Conservation (phyloP, 305 asterid species). For the Coffea humblotiana region DNA sequence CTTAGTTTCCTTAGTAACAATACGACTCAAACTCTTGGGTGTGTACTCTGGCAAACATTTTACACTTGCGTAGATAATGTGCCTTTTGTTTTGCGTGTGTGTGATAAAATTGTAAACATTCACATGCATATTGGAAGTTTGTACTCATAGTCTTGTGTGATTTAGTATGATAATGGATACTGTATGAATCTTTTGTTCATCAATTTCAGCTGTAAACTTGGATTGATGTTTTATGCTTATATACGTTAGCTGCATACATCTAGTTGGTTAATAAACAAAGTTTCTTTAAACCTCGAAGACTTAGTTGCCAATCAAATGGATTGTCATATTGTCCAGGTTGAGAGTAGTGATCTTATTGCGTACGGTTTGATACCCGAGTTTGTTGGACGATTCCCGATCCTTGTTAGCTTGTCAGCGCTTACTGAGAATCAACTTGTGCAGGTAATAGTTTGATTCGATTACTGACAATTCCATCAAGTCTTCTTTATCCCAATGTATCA, state of each 20-base stretch:
- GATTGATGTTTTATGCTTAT: not conserved
- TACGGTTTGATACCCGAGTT: slow-evolving; percentile 96
- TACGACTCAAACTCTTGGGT: not conserved
- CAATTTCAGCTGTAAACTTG: not conserved
- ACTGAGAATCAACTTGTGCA: slow-evolving; percentile 94
- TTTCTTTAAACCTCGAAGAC: not conserved
- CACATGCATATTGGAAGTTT: not conserved
- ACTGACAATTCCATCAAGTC: not conserved
- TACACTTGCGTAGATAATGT: not conserved
- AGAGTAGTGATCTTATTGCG: slow-evolving; percentile 93
- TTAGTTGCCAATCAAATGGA: slow-evolving; percentile 11
- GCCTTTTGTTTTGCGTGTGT: not conserved
- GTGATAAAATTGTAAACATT: not conserved
- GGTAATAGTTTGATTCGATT: slow-evolving; percentile 39
- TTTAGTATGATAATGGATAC: not conserved
- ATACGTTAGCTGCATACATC: not conserved
- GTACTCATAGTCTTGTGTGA: not conserved
- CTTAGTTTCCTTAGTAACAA: not conserved
- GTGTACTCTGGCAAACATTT: not conserved
- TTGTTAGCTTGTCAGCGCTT: slow-evolving; percentile 86
- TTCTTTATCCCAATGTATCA: not conserved
- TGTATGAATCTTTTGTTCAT: not conserved
- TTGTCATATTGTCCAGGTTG: slow-evolving; percentile 55
- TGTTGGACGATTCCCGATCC: slow-evolving; percentile 93
- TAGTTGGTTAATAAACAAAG: not conserved